Evolutionary conservation across 345 rosid species (phyloP).

Genomic region (Cardamine chenopodiifolia): DNA sequence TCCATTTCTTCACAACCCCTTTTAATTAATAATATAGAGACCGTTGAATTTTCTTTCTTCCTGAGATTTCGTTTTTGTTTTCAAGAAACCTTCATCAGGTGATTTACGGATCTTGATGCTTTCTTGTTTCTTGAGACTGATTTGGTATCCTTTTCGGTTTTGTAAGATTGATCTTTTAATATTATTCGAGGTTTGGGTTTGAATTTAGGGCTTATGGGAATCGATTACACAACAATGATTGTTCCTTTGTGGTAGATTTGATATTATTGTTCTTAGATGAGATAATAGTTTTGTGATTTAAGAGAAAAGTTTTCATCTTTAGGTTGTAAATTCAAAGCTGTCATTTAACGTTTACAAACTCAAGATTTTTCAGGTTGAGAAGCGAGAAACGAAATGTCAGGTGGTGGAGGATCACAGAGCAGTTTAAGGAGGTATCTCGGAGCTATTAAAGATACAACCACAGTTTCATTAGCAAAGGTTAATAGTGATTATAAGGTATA

Average conservation of each 20-base stretch:
- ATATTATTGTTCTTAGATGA: conserved; percentile 3
- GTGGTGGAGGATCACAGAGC: conserved; percentile 82
- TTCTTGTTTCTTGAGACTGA: background rate
- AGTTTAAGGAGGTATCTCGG: conserved; percentile 95
- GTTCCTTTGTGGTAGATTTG: background rate
- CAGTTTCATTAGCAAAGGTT: conserved; percentile 97
- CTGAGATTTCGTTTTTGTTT: conserved; percentile 25
- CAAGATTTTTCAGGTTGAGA: conserved; percentile 35
- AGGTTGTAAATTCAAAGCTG: background rate
- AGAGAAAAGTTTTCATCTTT: conserved; percentile 15
- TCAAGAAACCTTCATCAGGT: conserved; percentile 33
- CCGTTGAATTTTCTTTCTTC: conserved; percentile 12
- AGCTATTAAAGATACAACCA: conserved; percentile 93
- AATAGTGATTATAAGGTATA: conserved; percentile 93
- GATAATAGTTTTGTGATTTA: conserved; percentile 33
- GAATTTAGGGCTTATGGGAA: conserved; percentile 19
- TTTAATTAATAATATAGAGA: background rate
- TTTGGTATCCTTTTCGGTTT: background rate
- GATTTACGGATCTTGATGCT: conserved; percentile 22
- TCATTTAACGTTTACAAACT: background rate
- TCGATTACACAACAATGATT: background rate
- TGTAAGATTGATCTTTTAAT: background rate
- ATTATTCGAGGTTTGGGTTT: background rate
- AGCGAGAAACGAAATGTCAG: conserved; percentile 61
- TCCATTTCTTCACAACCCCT: background rate